These are phyloP conservation scores for Nicotiana sylvestris DNA, from an alignment of 257 asterid genomes.

Conservation along the genomic window DNA sequence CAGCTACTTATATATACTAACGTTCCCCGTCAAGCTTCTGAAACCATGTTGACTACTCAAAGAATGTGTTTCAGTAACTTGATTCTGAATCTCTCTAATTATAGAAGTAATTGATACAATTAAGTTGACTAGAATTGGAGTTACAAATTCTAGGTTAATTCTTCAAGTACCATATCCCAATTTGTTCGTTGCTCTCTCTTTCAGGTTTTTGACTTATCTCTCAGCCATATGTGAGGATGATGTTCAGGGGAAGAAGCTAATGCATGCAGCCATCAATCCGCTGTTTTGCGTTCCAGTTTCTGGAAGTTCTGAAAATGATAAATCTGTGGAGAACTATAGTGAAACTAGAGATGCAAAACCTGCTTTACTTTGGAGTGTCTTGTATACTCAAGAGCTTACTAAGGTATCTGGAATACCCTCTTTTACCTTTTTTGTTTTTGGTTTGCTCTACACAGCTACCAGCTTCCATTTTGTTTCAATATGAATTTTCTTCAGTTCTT, in stretches of 20 bases:
- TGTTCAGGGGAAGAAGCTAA: constrained; percentile 62
- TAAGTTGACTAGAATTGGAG: not conserved
- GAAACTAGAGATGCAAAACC: constrained; percentile 42
- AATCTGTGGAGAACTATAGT: constrained; percentile 21
- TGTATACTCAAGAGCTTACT: constrained; percentile 60
- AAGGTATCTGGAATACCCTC: constrained; percentile 38
- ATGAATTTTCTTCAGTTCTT: not conserved
- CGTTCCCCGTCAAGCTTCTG: not conserved
- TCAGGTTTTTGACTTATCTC: constrained; percentile 77
- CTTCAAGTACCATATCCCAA: constrained; percentile 12
- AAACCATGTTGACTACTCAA: not conserved
- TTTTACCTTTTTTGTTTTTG: not conserved
- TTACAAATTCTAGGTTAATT: not conserved
- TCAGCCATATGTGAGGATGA: constrained; percentile 60
- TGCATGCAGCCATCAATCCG: constrained; percentile 56
- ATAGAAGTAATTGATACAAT: not conserved
- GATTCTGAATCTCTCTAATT: not conserved
- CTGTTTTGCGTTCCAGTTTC: constrained; percentile 46
- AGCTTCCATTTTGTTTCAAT: not conserved
- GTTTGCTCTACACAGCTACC: not conserved
- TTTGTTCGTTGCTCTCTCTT: constrained; percentile 13
- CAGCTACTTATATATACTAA: not conserved
- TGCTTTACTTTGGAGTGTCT: constrained; percentile 68
- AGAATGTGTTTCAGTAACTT: not conserved
- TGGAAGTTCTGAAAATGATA: constrained; percentile 25